Evolutionary conservation across 345 rosid species (phyloP), one percentile per base, ranked within the genome.

Genomic region (Salix suchowensis): DNA sequence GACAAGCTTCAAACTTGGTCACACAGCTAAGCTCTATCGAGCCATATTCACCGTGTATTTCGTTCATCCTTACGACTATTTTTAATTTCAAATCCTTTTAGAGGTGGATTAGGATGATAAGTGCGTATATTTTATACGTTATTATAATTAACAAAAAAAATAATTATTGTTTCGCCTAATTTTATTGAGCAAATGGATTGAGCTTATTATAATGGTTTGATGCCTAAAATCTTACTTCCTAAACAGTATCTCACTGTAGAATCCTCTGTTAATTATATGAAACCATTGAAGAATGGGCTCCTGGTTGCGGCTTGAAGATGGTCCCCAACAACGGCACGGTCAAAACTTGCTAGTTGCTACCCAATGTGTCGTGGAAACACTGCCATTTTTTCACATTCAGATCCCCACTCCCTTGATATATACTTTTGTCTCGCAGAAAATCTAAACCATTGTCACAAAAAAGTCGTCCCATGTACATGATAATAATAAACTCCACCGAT

Each of bases 341-440:
- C 69, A 70, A 70, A 48, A 6, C 42, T 39, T 42, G 79, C 74
- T 32, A 44, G 61, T 30, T 28, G 79, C 74, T 61, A 62, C 74
- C 6, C 48, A 8, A 3, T 11, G 44, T 1, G 68, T 34, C 36
- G 21, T 52, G 11, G 60, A 30, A 54, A 37, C 34, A 21, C 67
- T 16, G 28, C 72, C 61, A 70, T 48, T 72, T 42, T 36, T 68
- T 46, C 70, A 55, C 64, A 6, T 74, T 64, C 75, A 74, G 55
- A 30, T 54, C 65, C 13, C 39, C 40, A 24, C 37, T 46, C 5
- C 37, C 39, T 21, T 55, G 23, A 39, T 16, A 28, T 28, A 28
- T 28, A 23, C 72, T 70, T 34, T 76, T 30, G 74, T 73, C 80
- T 71, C 71, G 9, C 66, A 68, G 72, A 69, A 73, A 67, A 79